Evolutionary conservation across 1,284 basidiomycete genomes (phyloP).

Genomic region (Athelia sp.): DNA sequence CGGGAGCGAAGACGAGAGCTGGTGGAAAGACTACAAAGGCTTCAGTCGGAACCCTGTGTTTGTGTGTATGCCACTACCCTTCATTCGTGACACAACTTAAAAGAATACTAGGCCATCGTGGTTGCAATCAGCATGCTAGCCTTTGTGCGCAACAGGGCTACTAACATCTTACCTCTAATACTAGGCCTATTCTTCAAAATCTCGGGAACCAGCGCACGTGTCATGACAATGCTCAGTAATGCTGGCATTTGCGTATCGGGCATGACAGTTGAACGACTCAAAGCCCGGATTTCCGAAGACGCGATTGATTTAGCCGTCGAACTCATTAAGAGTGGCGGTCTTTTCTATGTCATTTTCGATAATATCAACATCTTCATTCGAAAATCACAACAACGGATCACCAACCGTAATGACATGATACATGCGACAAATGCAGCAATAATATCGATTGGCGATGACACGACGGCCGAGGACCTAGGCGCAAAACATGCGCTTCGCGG

Average conservation of each 20-base stretch:
- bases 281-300: conserved; percentile 9
- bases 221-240: conserved; percentile 21
- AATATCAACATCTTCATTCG: conserved; percentile 14
- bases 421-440: conserved; percentile 11
- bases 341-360: conserved; percentile 12
- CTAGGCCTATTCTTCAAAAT: conserved; percentile 24
- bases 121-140: conserved; percentile 17
- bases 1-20: not conserved
- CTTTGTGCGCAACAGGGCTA: conserved; percentile 20
- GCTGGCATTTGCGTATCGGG: conserved; percentile 15
- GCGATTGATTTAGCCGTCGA: conserved; percentile 8
- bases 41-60: conserved; percentile 11
- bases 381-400: conserved; percentile 12
- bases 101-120: conserved; percentile 11
- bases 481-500: conserved; percentile 3
- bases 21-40: conserved; percentile 4
- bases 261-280: conserved; percentile 9
- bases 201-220: conserved; percentile 18
- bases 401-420: conserved; percentile 14
- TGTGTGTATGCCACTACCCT: conserved; percentile 4
- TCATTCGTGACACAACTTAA: too few relatives aligned
- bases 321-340: conserved; percentile 5
- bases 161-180: conserved; percentile 21
- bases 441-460: conserved; percentile 1
- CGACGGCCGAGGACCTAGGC: conserved; percentile 1